phyloP scores from a whole-genome alignment of 1,284 basidiomycete genomes.

The Austropuccinia psidii region DNA sequence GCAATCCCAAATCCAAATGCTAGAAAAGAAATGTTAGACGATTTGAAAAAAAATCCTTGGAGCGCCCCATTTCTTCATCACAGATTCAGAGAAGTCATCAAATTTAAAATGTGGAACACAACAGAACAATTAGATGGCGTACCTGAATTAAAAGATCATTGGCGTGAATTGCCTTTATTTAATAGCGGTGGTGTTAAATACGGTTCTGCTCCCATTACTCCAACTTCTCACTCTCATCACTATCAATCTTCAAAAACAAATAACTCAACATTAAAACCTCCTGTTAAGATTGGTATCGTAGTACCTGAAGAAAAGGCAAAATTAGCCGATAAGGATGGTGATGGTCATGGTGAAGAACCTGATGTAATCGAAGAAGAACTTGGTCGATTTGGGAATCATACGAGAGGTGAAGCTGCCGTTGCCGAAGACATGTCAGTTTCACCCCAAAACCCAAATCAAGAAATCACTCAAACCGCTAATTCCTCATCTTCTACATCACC shows the following conservation, averaged over 20 bases:
- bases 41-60: constrained; percentile 69
- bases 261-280: constrained; percentile 12
- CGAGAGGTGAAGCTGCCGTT: constrained; percentile 36
- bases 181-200: constrained; percentile 66
- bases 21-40: constrained; percentile 59
- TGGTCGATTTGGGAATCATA: constrained; percentile 36
- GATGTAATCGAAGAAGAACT: constrained; percentile 37
- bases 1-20: constrained; percentile 65
- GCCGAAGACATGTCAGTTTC: constrained; percentile 40
- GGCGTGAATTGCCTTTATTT: constrained; percentile 62
- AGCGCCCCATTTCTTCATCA: constrained; percentile 72
- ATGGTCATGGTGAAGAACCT: constrained; percentile 34
- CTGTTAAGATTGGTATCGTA: constrained; percentile 39
- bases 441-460: constrained; percentile 43
- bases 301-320: constrained; percentile 41
- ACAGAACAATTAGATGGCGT: constrained; percentile 76
- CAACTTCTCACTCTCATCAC: constrained; percentile 46
- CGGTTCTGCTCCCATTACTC: constrained; percentile 41
- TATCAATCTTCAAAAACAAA: constrained; percentile 46
- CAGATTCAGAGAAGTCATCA: constrained; percentile 67
- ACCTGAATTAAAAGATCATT: constrained; percentile 66
- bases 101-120: constrained; percentile 83
- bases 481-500: constrained; percentile 32
- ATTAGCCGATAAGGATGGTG: constrained; percentile 33
- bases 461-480: constrained; percentile 36